A percentile compares a stretch with the other conserved stretches of the same genome.
These are phyloP conservation scores for Candida sanyaensis DNA, from an alignment of 1,139 yeast species.

Conservation along the genomic window DNA sequence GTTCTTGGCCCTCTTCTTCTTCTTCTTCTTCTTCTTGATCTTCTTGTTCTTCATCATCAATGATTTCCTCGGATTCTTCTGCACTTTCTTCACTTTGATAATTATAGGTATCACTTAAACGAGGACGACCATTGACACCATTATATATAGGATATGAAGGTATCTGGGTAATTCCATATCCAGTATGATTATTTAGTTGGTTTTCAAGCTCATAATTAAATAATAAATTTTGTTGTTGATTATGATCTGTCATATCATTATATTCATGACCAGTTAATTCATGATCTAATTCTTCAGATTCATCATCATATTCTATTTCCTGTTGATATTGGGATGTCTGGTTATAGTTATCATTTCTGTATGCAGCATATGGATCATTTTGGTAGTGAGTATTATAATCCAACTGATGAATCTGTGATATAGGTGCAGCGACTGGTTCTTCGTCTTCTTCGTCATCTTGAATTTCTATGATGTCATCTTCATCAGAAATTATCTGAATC, in stretches of 20 bases:
- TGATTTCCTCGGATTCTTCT: constrained; percentile 3
- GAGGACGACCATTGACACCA: constrained; percentile 10
- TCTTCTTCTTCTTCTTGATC: constrained; percentile 9
- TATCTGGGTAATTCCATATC: constrained; percentile 5
- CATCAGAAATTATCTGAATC: constrained; percentile 6
- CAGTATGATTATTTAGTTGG: background rate
- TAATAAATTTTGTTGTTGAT: background rate
- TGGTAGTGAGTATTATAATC: background rate
- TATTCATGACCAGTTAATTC: background rate
- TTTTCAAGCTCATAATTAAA: background rate
- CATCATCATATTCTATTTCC: constrained; percentile 5
- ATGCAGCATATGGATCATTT: background rate
- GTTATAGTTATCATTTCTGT: background rate
- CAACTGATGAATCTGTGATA: background rate
- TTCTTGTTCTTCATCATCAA: constrained; percentile 6
- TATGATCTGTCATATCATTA: background rate
- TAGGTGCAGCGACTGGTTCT: background rate
- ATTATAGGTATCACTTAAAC: constrained; percentile 9
- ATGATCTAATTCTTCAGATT: constrained; percentile 5
- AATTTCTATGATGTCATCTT: constrained; percentile 8
- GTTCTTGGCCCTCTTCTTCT: constrained; percentile 8
- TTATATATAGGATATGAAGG: constrained; percentile 2
- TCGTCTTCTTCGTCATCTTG: constrained; percentile 3
- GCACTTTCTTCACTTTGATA: constrained; percentile 1
- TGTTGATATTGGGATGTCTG: constrained; percentile 1